Evolutionary conservation across 495 filamentous ascomycete genomes (phyloP).

Genomic region (Pyrenopolyporus hunteri): DNA sequence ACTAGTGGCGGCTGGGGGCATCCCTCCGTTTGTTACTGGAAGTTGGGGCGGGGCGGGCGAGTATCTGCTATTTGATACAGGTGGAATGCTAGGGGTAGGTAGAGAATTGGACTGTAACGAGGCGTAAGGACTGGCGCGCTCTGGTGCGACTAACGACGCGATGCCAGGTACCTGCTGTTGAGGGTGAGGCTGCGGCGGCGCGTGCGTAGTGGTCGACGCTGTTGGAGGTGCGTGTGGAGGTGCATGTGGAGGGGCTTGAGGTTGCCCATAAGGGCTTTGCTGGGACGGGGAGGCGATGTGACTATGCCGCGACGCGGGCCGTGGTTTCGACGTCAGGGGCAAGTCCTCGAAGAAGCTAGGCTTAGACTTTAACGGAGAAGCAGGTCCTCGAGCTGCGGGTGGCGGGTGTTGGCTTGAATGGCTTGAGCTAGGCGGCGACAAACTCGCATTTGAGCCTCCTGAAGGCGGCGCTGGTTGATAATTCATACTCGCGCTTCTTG

Average conservation of each 20-base stretch:
- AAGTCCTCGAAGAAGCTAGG: conserved; percentile 88
- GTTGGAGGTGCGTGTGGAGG: conserved; percentile 38
- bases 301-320: conserved; percentile 53
- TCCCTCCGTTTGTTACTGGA: conserved; percentile 42
- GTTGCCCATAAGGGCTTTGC: conserved; percentile 43
- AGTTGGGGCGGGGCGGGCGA: conserved; percentile 63
- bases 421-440: conserved; percentile 45
- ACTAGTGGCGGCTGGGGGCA: conserved; percentile 50
- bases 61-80: conserved; percentile 56
- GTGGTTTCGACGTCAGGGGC: conserved; percentile 67
- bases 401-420: conserved; percentile 43
- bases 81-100: conserved; percentile 47
- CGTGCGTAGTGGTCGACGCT: conserved; percentile 8
- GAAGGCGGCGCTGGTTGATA: conserved; percentile 48
- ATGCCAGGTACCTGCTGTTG: conserved; percentile 40
- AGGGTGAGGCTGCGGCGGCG: conserved; percentile 42
- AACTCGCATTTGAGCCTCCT: conserved; percentile 39
- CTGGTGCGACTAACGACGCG: conserved; percentile 56
- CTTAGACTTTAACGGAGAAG: conserved; percentile 46
- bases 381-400: conserved; percentile 34
- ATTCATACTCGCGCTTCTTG: conserved; percentile 68
- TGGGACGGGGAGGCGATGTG: conserved; percentile 49
- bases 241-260: conserved; percentile 41
- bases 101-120: conserved; percentile 48
- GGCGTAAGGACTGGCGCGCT: conserved; percentile 69